Evolutionary conservation across 306 rosid species (phyloP).

Genomic region (Mucuna pruriens): DNA sequence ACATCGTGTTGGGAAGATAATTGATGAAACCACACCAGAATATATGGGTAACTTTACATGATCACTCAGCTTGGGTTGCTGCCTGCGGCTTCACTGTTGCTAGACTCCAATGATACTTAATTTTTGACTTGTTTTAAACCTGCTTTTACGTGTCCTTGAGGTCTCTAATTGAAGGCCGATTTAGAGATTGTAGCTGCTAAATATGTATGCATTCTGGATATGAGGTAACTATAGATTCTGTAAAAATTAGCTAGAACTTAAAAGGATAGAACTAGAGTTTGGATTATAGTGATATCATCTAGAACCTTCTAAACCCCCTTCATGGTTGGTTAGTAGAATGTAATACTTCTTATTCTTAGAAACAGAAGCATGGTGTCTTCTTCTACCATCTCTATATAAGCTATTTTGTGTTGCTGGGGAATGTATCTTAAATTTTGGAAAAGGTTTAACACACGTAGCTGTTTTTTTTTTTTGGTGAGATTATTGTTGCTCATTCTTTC

Average conservation of each 20-base stretch:
- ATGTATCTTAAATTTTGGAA: not conserved
- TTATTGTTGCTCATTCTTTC: not conserved
- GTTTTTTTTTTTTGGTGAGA: not conserved
- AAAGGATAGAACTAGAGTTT: conserved; percentile 4
- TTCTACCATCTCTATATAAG: not conserved
- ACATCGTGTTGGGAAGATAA: not conserved
- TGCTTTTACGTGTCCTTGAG: not conserved
- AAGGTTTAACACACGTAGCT: not conserved
- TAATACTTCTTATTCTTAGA: not conserved
- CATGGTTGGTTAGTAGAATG: not conserved
- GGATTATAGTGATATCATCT: not conserved
- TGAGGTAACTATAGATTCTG: not conserved
- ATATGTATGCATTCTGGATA: not conserved
- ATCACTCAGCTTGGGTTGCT: not conserved
- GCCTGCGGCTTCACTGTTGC: not conserved
- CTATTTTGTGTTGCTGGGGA: not conserved
- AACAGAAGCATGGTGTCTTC: not conserved
- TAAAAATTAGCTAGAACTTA: not conserved
- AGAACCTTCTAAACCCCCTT: not conserved
- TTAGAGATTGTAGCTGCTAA: not conserved
- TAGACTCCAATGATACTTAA: not conserved
- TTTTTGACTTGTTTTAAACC: not conserved
- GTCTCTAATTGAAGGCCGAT: not conserved
- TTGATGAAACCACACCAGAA: not conserved
- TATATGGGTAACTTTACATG: not conserved